Base-by-base conservation (phyloP, 768 basidiomycete genomes). In the Mycena belliarum region DNA sequence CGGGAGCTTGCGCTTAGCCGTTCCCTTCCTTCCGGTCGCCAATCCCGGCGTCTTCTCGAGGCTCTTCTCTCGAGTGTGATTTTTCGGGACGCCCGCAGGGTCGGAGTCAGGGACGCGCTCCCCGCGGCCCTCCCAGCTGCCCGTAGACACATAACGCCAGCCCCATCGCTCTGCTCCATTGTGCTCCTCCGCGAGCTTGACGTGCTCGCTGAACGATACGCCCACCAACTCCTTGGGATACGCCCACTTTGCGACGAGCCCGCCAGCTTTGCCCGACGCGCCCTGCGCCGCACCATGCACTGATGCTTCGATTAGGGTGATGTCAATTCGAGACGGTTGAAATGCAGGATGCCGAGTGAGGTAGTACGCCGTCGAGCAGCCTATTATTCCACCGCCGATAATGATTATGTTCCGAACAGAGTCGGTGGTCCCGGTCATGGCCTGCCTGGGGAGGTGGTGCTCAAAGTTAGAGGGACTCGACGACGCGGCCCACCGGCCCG, bases 331-430 rank as follows among this genome's bases (percentile, higher is more conserved):
- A 11, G 72, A 58, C 4, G 74, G 57, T 16, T 74, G 65, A 64
- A 79, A 83, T 10, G 70, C 72, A 4, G 82, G 81, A 59, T 88
- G 84, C 23, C 77, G 77, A 15, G 87, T 74, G 49, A 93, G 77
- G 70, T 89, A 93, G 75, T 91, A 94, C 15, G 92, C 91, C 0
- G 87, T 89, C 1, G 87, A 88, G 56, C 87, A 86, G 10, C 93
- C 93, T 38, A 94, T 88, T 63, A 95, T 93, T 0, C 93, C 93
- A 21, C 87, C 93, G 25, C 93, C 93, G 59, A 95, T 79, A 58
- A 95, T 83, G 28, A 91, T 81, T 52, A 95, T 86, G 47, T 83
- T 68, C 42, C 69, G 70, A 4, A 40, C 38, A 18, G 51, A 11
- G 26, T 51, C 49, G 44, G 21, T 44, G 10, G 59, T 38, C 52